These are phyloP conservation scores for Rachicladosporium sp. DNA, from an alignment of 2,329 filamentous ascomycete species.

Conservation along the genomic window DNA sequence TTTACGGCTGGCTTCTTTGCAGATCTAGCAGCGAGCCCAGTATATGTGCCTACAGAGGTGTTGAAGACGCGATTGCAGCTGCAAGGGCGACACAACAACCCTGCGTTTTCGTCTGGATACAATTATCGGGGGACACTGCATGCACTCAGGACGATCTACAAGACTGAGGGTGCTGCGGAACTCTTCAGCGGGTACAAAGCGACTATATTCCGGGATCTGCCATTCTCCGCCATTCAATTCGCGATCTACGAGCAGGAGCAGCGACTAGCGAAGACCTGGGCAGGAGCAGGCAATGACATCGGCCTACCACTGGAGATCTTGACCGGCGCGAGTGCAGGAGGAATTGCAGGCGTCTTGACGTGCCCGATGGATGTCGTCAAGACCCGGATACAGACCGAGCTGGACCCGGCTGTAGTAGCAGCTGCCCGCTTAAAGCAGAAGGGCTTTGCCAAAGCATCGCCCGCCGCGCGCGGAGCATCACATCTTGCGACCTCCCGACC, in stretches of 20 bases:
- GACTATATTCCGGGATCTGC: constrained; percentile 84
- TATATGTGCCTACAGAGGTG: constrained; percentile 96
- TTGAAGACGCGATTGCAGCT: constrained; percentile 94
- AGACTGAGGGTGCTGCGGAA: constrained; percentile 68
- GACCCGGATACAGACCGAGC: constrained; percentile 88
- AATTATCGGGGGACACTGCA: constrained; percentile 83
- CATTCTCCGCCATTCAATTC: constrained; percentile 92
- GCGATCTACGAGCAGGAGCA: constrained; percentile 97
- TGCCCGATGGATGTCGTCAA: constrained; percentile 97
- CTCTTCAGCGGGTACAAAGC: constrained; percentile 97
- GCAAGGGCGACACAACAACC: constrained; percentile 90
- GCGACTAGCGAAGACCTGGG: constrained; percentile 64
- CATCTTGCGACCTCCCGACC: background rate
- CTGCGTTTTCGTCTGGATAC: constrained; percentile 84
- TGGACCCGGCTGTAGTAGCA: constrained; percentile 41
- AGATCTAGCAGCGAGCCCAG: constrained; percentile 78
- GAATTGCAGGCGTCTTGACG: constrained; percentile 84
- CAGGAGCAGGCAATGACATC: constrained; percentile 63
- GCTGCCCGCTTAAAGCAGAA: constrained; percentile 13
- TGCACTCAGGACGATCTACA: constrained; percentile 73
- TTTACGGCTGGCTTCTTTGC: constrained; percentile 81
- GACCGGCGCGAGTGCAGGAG: constrained; percentile 80
- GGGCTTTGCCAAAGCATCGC: constrained; percentile 1
- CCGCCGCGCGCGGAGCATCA: constrained; percentile 1
- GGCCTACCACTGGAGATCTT: constrained; percentile 74